Evolutionary conservation across 345 rosid species (phyloP), one percentile per base, ranked within the genome.

Genomic region (Heritiera fomes): DNA sequence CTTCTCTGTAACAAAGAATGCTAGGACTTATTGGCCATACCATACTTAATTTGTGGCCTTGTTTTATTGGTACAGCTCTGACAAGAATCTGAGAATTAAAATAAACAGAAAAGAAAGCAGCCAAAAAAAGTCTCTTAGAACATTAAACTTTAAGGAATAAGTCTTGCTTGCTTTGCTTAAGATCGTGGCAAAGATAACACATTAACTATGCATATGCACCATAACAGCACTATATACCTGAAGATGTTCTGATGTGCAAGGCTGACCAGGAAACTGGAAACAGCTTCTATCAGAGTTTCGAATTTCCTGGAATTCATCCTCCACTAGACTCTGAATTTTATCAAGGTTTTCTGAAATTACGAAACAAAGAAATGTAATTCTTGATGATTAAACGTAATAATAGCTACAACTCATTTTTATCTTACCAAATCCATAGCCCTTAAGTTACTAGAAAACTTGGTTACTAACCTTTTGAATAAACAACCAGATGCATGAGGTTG

Each of bases 21-120:
- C 90, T 87, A 17, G 98, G 96, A 77, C 96, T 83, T 46, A 95
- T 86, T 61, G 99, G 99, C 99, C 99, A 95, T 34, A 77, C 64
- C 72, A 95, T 83, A 65, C 84, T 84, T 80, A 95, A 78, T 78
- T 86, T 93, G 84, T 95, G 94, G 78, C 99, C 98, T 87, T 93
- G 82, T 82, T 89, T 87, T 73, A 95, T 89, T 64, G 99, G 99
- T 82, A 95, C 89, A 75, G 91, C 77, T 80, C 83, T 91, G 61
- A 92, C 97, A 79, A 95, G 93, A 82, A 95, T 90, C 97, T 95
- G 84, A 80, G 79, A 71, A 69, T 84, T 85, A 43, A 77, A 14
- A 46, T 15, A 12, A 56, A 49, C 7, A n/a, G 2, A 69, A 53
- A 52, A 34, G 58, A 74, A n/a, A 68, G 10, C 28, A 45, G 40